Evolutionary conservation across 1,284 basidiomycete species (phyloP).

Genomic region (Wallemia hederae): DNA sequence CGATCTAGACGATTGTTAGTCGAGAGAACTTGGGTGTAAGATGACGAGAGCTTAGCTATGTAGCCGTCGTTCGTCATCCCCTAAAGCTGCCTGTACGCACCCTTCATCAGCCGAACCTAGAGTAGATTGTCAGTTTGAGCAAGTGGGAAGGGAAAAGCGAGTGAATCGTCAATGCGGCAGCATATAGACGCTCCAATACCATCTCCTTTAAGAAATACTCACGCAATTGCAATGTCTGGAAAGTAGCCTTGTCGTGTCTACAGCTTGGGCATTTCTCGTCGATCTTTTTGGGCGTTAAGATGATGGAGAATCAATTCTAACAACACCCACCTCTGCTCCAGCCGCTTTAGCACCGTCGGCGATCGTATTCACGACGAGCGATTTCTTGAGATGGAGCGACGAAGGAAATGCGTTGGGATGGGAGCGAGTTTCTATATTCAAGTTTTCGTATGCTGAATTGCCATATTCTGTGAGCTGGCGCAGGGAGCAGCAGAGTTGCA

Average conservation of each 20-base stretch:
- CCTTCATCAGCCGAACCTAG: conserved; percentile 56
- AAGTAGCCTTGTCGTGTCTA: conserved; percentile 47
- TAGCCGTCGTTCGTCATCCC: not conserved
- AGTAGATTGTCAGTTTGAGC: conserved; percentile 8
- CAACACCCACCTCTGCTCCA: conserved; percentile 24
- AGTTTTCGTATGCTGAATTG: conserved; percentile 60
- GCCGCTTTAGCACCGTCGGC: conserved; percentile 44
- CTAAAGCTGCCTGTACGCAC: conserved; percentile 10
- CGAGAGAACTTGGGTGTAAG: not conserved
- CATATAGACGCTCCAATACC: not conserved
- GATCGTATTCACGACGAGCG: conserved; percentile 51
- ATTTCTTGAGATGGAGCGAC: conserved; percentile 54
- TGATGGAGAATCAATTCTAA: not conserved
- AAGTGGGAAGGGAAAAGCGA: conserved; percentile 24
- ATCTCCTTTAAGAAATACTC: not conserved
- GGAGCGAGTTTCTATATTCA: conserved; percentile 63
- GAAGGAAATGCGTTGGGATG: conserved; percentile 86
- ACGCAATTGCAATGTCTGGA: conserved; percentile 42
- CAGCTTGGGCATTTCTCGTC: conserved; percentile 79
- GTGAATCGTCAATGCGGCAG: too few species aligned
- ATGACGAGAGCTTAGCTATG: not conserved
- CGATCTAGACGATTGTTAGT: not conserved
- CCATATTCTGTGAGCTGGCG: not conserved
- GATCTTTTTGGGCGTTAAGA: conserved; percentile 24
- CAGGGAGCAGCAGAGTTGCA: not conserved